Evolutionary conservation across 1,139 yeast species (phyloP).

Genomic region (Pichia sp.): DNA sequence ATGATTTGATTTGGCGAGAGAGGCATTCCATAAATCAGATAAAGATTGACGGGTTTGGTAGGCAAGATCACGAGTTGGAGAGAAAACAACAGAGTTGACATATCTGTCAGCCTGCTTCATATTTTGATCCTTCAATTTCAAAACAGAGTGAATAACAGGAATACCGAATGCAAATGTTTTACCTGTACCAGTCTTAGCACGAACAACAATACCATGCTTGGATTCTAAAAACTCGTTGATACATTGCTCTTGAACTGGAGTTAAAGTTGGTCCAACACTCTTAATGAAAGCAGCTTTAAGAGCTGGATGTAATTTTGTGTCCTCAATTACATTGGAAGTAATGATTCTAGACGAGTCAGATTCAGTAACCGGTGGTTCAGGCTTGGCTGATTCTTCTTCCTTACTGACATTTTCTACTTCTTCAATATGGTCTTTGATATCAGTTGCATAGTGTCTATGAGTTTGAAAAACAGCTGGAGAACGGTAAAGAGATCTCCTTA

Average conservation of each 20-base stretch:
- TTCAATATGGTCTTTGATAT: conserved; percentile 5
- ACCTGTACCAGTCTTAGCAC: conserved; percentile 96
- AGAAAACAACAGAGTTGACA: conserved; percentile 61
- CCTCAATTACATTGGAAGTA: conserved; percentile 23
- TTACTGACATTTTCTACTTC: not conserved
- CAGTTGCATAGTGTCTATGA: conserved; percentile 4
- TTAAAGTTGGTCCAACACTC: conserved; percentile 39
- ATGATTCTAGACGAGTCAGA: conserved; percentile 9
- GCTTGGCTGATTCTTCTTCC: not conserved
- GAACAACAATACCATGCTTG: conserved; percentile 64
- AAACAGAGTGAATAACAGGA: conserved; percentile 63
- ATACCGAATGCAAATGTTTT: conserved; percentile 85
- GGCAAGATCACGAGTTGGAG: conserved; percentile 93
- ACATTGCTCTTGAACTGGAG: conserved; percentile 77
- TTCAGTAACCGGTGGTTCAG: not conserved
- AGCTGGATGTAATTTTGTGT: conserved; percentile 25
- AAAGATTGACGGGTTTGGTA: conserved; percentile 71
- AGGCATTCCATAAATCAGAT: conserved; percentile 12
- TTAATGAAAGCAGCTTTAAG: conserved; percentile 27
- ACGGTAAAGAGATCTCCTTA: not conserved
- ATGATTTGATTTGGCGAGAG: not conserved
- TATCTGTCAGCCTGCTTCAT: conserved; percentile 18
- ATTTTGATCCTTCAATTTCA: conserved; percentile 31
- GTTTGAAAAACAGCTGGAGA: not conserved
- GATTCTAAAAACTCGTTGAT: conserved; percentile 57